A percentile compares a stretch with the other conserved stretches of the same genome.
Evolutionary conservation across 2,329 filamentous ascomycete species (phyloP).

Genomic region (Hyphodiscus sp.): DNA sequence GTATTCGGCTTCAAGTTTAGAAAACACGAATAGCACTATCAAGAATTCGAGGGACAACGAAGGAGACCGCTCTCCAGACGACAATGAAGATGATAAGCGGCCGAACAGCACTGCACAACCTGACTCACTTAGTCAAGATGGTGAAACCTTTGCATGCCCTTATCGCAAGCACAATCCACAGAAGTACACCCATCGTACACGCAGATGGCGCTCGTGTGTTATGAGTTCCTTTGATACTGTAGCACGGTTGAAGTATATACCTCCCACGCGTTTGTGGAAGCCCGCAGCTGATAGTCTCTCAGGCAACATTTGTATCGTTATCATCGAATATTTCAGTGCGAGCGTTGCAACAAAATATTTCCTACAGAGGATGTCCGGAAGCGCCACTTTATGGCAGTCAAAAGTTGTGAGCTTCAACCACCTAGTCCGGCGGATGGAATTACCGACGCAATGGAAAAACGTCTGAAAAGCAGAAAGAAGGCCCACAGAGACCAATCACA

Average conservation of each 20-base stretch:
- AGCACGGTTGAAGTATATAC: conserved; percentile 12
- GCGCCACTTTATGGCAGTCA: neutral
- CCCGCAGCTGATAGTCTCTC: neutral
- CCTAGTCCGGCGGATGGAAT: conserved; percentile 2
- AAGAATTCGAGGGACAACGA: neutral
- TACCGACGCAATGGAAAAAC: conserved; percentile 1
- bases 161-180: conserved; percentile 9
- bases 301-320: conserved; percentile 13
- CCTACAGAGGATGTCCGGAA: conserved; percentile 2
- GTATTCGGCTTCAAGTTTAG: no score
- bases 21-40: no score
- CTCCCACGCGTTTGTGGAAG: neutral
- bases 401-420: neutral
- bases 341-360: conserved; percentile 9
- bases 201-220: conserved; percentile 7
- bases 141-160: neutral
- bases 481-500: conserved; percentile 9
- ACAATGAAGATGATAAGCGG: no score
- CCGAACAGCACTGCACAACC: no score
- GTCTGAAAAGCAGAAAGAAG: conserved; percentile 12
- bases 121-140: no score
- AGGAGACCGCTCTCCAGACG: neutral
- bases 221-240: conserved; percentile 5
- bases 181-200: conserved; percentile 4
- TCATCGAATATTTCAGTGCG: conserved; percentile 11